Conservation (phyloP, 106 monocot species). For the Dendrobium officinale region DNA sequence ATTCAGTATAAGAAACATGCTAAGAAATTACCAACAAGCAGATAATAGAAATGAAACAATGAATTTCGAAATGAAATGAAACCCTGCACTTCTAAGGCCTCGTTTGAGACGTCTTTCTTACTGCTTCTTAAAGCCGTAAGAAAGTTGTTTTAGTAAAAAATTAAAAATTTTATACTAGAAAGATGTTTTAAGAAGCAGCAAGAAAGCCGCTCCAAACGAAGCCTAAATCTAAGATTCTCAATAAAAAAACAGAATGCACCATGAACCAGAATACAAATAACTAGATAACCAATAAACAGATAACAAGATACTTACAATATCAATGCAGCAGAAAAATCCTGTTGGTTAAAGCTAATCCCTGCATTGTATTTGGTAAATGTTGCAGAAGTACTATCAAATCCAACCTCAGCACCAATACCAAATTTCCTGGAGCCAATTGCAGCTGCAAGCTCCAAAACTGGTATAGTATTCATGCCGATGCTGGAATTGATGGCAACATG, state of each 20-base stretch:
- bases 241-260: neutral
- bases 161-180: too few species aligned
- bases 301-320: constrained; percentile 34
- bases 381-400: constrained; percentile 65
- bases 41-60: neutral
- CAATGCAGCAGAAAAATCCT: constrained; percentile 62
- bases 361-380: constrained; percentile 65
- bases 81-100: neutral
- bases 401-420: constrained; percentile 53
- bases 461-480: constrained; percentile 49
- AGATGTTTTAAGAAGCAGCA: too few species aligned
- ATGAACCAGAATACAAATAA: constrained; percentile 3
- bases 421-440: constrained; percentile 43
- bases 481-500: constrained; percentile 47
- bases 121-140: too few species aligned
- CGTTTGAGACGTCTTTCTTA: too few species aligned
- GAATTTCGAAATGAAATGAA: neutral
- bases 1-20: too few species aligned
- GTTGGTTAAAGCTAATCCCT: constrained; percentile 49
- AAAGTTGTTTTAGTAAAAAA: too few species aligned
- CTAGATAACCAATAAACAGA: neutral
- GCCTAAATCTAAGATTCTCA: neutral
- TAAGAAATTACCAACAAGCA: neutral
- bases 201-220: too few species aligned
- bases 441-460: constrained; percentile 55